phyloP scores from a whole-genome alignment of 1,284 basidiomycete species.

The Microbotryum silenes-acaulis region DNA sequence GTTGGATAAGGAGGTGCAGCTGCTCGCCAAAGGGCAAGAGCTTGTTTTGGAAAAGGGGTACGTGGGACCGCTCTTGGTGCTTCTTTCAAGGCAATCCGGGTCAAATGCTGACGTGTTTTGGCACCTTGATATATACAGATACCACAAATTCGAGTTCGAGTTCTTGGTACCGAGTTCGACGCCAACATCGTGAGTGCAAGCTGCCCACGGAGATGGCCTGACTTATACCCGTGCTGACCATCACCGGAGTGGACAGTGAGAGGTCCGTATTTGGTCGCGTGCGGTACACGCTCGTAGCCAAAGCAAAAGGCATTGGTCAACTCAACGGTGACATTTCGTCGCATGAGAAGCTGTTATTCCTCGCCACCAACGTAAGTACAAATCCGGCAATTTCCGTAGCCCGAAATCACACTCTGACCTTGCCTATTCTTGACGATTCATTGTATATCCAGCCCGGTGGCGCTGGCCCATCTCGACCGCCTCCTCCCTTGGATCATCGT shows the following conservation, averaged over 20 bases:
- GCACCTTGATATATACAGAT: too few relatives aligned
- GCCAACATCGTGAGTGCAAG: not conserved
- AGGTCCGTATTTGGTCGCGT: slow-evolving; percentile 27
- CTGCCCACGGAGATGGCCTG: not conserved
- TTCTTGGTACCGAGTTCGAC: not conserved
- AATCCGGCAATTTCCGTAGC: not conserved
- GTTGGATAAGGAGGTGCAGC: slow-evolving; percentile 3
- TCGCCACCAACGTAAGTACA: not conserved
- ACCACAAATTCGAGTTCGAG: too few relatives aligned
- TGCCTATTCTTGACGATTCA: not conserved
- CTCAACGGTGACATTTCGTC: not conserved
- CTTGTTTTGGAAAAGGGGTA: slow-evolving; percentile 2
- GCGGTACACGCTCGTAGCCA: slow-evolving; percentile 24
- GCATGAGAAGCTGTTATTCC: not conserved
- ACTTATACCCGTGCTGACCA: too few relatives aligned
- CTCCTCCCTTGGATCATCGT: slow-evolving; percentile 2
- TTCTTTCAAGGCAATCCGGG: not conserved
- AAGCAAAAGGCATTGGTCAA: slow-evolving; percentile 22
- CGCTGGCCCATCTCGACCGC: not conserved
- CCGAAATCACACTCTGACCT: not conserved
- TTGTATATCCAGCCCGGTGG: not conserved
- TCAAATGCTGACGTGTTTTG: too few relatives aligned
- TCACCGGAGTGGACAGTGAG: slow-evolving; percentile 8
- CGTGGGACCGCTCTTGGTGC: not conserved
- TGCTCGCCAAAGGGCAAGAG: not conserved